Evolutionary conservation across 768 basidiomycete species (phyloP), one percentile per base, ranked within the genome.

Genomic region (Macrolepiota dolichaula): DNA sequence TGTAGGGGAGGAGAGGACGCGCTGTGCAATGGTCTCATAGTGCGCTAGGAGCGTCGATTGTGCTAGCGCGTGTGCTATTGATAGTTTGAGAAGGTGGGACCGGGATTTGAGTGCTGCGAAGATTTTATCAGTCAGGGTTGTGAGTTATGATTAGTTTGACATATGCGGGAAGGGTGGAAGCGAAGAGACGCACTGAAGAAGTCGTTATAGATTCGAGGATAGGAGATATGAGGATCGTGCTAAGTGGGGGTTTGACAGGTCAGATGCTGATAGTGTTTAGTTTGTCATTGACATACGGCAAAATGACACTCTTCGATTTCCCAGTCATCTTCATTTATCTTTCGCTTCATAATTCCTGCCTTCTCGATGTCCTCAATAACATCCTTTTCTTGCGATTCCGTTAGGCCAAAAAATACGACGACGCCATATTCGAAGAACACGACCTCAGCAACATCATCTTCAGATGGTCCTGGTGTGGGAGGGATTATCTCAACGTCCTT

Each of bases 241-340:
- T 92, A 62, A 32, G 29, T 32, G 29, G 1, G 62, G 19, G 19
- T 44, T 44, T 19, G 19, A 56, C 62, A 57, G 36, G 57, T 55
- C 47, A 60, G 22, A 54, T 38, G 51, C 32, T 25, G 51, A 57
- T 19, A 50, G 67, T 24, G 17, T 9, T 55, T 53, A 52, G 25
- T n/a, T 24, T 11, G 19, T 46, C 22, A 46, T 53, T 17, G 17
- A 80, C 85, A 29, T 69, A 94, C 93, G 11, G 84, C 80, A 74
- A 87, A 97, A 77, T 97, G 95, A 65, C 91, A 96, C 68, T 94
- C 89, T 71, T 98, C 96, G 19, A 96, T 79, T 69, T 97, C 94
- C 95, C 95, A 96, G 64, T 89, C 83, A 10, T 81, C 83, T 69
- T 92, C 85, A 7, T 72, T 71, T 42, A 89, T 76, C 55, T 77